Base-by-base conservation (phyloP, 2,329 filamentous ascomycete species). In the Phaeosphaeria sp. region DNA sequence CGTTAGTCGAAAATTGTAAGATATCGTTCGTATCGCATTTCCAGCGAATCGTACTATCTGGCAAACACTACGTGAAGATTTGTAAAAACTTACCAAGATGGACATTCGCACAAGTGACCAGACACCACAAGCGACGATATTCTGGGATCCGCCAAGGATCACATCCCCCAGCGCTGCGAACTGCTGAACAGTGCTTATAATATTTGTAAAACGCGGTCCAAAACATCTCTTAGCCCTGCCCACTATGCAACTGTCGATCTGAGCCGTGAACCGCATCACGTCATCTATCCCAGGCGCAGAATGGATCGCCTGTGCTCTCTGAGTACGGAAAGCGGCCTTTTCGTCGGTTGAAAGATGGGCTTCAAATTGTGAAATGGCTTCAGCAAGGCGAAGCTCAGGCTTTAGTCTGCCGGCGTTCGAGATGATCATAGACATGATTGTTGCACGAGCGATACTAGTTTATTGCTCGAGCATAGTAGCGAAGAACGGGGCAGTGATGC, bases 51-150 rank as follows among this genome's bases (percentile, higher is more conserved):
- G 25, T 27, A 9, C 9, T 9, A 9, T 27, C 25, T 39, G 4
- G 36, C 4, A 39, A 17, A 15, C 15, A n/a, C 36, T 21, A 20
- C 3, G 23, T 18, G 20, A 44, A 25, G 3, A 30, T n/a, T 39
- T n/a, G 13, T 39, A 33, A 3, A 43, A 4, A 73, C 76, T 41
- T 41, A 83, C 79, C 46, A 80, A 55, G 20, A 83, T 67, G 1
- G 78, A 74, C 58, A 78, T 74, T 43, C 80, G 74, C 11, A 82
- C 78, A 2, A 80, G 55, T 1, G 78, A 72, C 81, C 80, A 83
- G 0, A 83, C 78, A 15, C 80, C 73, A 53, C 78, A 80, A 0
- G 80, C 80, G 10, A 82, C 66, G 0, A 82, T 36, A 39, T 81
- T 82, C 62, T 83, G 80, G 0, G 77, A 77, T 1, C 78, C 79